Base-by-base conservation (phyloP, 2,329 filamentous ascomycete species). In the Clarireedia hainanense region DNA sequence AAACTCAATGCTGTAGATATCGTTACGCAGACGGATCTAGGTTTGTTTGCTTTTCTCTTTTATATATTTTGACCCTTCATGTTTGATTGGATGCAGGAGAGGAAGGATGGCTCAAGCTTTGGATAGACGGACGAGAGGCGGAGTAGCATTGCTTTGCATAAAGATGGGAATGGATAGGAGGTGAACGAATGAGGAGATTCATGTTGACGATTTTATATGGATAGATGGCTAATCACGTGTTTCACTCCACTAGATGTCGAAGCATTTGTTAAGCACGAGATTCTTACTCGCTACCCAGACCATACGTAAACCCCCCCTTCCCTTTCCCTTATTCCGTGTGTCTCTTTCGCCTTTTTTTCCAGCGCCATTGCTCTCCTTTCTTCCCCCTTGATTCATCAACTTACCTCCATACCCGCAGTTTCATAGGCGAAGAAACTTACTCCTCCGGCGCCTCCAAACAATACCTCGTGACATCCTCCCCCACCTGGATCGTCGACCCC, bases 1-100 rank as follows among this genome's bases (percentile, higher is more conserved):
- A 91, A 91, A 69, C 83, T 88, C 61, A 89, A 81, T 66, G 79
- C 86, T 1, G 87, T 91, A 10, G 88, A 91, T 68, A 80, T 91
- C 59, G 87, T 91, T 20, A 91, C 86, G 9, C 81, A 89, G 71
- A 87, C 85, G 0, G 87, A 91, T 67, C 79, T 86, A 71, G 84
- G 85, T 86, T 70, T 61, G 71, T 65, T 50, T 52, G 10, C n/a
- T 14, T 9, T 50, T 23, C 6, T 6, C 14, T 23, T 43, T 43
- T 40, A 9, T 40, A n/a, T 40, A n/a, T 40, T 40, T 40, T 9
- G 14, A 5, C 9, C 15, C 15, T 37, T 37, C 36, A 37, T 37
- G 9, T 40, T n/a, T 40, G 5, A n/a, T 3, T 4, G 1, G 17
- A n/a, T 15, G 39, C 6, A 12, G 2, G 39, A 20, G 5, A 40